These are phyloP conservation scores for Aspergillus jensenii DNA, from an alignment of 2,329 filamentous ascomycete species.

Conservation along the genomic window DNA sequence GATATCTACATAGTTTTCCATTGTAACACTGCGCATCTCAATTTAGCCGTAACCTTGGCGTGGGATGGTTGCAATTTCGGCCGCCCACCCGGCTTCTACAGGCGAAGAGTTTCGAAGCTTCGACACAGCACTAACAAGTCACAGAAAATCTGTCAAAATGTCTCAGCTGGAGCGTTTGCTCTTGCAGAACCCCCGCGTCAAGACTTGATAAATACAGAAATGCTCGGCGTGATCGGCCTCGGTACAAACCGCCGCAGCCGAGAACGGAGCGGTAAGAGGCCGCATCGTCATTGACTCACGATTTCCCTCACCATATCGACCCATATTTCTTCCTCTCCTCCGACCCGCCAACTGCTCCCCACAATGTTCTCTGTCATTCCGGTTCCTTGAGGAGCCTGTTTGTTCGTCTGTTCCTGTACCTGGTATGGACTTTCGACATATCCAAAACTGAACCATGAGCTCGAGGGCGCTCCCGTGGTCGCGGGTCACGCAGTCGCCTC, in stretches of 20 bases:
- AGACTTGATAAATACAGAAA: neutral
- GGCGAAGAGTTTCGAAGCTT: neutral
- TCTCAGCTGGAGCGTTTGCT: neutral
- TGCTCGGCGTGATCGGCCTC: constrained; percentile 6
- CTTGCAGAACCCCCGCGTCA: neutral
- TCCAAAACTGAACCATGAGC: constrained; percentile 33
- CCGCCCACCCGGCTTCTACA: too few relatives aligned
- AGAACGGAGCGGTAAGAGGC: constrained; percentile 4
- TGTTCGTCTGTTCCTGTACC: constrained; percentile 17
- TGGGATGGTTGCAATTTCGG: neutral
- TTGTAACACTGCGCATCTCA: neutral
- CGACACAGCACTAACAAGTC: neutral
- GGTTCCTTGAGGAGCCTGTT: constrained; percentile 3
- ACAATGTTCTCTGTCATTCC: constrained; percentile 10
- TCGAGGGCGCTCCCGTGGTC: constrained; percentile 32
- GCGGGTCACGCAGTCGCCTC: constrained; percentile 29
- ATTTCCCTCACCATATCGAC: constrained; percentile 9
- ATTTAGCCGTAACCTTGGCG: neutral
- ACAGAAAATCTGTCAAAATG: neutral
- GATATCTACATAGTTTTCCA: neutral
- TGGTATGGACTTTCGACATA: constrained; percentile 7
- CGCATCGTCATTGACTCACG: constrained; percentile 22
- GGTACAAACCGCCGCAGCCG: constrained; percentile 7
- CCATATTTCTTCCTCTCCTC: constrained; percentile 14
- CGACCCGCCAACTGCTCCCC: constrained; percentile 7